phyloP scores from a whole-genome alignment of 371 early-diverging fungal species.

The Mortierella sp. region DNA sequence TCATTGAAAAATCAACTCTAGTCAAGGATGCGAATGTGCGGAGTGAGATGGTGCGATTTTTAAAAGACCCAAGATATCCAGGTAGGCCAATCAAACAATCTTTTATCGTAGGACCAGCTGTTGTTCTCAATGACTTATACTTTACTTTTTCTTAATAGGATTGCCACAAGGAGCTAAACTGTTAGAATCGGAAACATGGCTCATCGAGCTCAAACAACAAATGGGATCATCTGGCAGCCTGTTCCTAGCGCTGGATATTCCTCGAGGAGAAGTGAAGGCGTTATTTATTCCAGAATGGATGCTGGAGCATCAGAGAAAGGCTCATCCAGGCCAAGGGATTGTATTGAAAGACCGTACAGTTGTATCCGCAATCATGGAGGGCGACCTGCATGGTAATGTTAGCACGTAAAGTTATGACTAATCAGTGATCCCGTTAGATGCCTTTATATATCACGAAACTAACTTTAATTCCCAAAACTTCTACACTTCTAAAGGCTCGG shows the following conservation, averaged over 20 bases:
- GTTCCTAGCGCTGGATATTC: constrained; percentile 41
- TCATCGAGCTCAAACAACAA: constrained; percentile 40
- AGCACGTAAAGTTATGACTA: background rate
- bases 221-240: constrained; percentile 25
- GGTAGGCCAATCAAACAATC: constrained; percentile 19
- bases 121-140: background rate
- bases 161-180: constrained; percentile 13
- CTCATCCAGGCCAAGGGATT: constrained; percentile 16
- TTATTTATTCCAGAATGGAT: constrained; percentile 36
- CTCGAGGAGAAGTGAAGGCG: constrained; percentile 28
- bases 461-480: background rate
- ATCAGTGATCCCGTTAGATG: background rate
- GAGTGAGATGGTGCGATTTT: constrained; percentile 20
- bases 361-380: constrained; percentile 36
- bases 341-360: constrained; percentile 22
- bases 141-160: constrained; percentile 1
- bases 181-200: constrained; percentile 35
- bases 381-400: constrained; percentile 29
- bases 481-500: constrained; percentile 17
- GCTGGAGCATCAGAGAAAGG: constrained; percentile 20
- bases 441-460: background rate
- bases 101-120: too few relatives aligned
- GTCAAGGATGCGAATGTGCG: constrained; percentile 25
- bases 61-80: constrained; percentile 27
- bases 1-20: constrained; percentile 34